Conservation (phyloP, 2,329 filamentous ascomycete species). For the Beauveria pseudobassiana region DNA sequence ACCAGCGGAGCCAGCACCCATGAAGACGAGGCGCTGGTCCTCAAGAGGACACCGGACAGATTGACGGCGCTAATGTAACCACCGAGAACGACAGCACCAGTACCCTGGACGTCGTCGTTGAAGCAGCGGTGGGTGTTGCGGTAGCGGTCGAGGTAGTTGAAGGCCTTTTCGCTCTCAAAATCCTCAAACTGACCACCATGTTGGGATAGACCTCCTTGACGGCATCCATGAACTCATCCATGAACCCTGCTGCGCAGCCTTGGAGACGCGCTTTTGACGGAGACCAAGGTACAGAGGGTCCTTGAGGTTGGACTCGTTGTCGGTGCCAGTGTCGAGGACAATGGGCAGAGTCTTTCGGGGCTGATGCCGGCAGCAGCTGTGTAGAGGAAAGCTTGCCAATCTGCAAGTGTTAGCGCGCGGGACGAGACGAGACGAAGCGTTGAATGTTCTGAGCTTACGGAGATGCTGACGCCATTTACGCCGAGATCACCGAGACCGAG, state of each 20-base stretch:
- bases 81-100: conserved; percentile 86
- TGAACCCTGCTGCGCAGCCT: conserved; percentile 77
- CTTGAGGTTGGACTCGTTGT: conserved; percentile 58
- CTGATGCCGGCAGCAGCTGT: conserved; percentile 92
- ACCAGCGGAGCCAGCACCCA: conserved; percentile 91
- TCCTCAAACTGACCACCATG: conserved; percentile 91
- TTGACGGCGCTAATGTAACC: conserved; percentile 73
- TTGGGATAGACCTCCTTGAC: conserved; percentile 63
- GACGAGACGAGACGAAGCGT: background rate
- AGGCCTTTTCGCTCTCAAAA: conserved; percentile 88
- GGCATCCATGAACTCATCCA: conserved; percentile 96
- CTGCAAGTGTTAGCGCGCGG: conserved; percentile 29
- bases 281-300: conserved; percentile 84
- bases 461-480: conserved; percentile 96
- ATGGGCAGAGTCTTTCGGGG: conserved; percentile 70
- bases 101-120: conserved; percentile 98
- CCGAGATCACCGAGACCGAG: conserved; percentile 90
- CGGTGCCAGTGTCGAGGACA: conserved; percentile 59
- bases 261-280: conserved; percentile 69
- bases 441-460: conserved; percentile 46
- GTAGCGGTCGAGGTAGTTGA: conserved; percentile 87
- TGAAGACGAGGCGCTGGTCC: conserved; percentile 91
- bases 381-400: conserved; percentile 95
- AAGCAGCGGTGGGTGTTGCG: conserved; percentile 87
- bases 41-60: conserved; percentile 73